phyloP scores from a whole-genome alignment of 805 yeast genomes.

The Teunomyces panamensis region DNA sequence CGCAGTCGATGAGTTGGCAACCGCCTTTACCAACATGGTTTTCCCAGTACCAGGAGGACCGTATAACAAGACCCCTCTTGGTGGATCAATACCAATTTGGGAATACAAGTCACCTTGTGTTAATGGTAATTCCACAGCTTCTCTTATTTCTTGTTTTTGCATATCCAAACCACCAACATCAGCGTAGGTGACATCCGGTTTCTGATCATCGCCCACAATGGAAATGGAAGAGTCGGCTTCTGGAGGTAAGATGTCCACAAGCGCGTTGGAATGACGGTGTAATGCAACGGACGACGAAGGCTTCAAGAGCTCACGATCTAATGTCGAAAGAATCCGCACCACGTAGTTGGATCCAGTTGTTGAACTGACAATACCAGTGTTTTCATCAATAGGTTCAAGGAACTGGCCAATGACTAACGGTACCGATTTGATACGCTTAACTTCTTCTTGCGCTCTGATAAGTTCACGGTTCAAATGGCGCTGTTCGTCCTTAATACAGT shows the following conservation, averaged over 20 bases:
- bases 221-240: slow-evolving; percentile 97
- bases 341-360: slow-evolving; percentile 98
- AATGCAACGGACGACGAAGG: slow-evolving; percentile 95
- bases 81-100: slow-evolving; percentile 98
- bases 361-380: slow-evolving; percentile 93
- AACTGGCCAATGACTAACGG: slow-evolving; percentile 98
- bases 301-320: slow-evolving; percentile 91
- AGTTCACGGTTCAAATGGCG: slow-evolving; percentile 93
- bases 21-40: slow-evolving; percentile 98
- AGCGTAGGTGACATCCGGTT: slow-evolving; percentile 89
- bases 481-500: slow-evolving; percentile 95
- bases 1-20: slow-evolving; percentile 94
- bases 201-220: slow-evolving; percentile 90
- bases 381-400: slow-evolving; percentile 94
- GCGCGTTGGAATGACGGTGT: slow-evolving; percentile 97
- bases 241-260: slow-evolving; percentile 96
- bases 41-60: slow-evolving; percentile 99
- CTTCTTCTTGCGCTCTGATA: slow-evolving; percentile 97
- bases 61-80: slow-evolving; percentile 93
- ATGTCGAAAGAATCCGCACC: slow-evolving; percentile 88
- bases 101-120: slow-evolving; percentile 94
- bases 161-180: slow-evolving; percentile 99
- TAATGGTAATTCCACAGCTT: slow-evolving; percentile 95
- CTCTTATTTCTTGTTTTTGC: slow-evolving; percentile 98
- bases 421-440: slow-evolving; percentile 93